Base-by-base conservation (phyloP, 2,329 filamentous ascomycete species). In the Alternaria triticimaculans region DNA sequence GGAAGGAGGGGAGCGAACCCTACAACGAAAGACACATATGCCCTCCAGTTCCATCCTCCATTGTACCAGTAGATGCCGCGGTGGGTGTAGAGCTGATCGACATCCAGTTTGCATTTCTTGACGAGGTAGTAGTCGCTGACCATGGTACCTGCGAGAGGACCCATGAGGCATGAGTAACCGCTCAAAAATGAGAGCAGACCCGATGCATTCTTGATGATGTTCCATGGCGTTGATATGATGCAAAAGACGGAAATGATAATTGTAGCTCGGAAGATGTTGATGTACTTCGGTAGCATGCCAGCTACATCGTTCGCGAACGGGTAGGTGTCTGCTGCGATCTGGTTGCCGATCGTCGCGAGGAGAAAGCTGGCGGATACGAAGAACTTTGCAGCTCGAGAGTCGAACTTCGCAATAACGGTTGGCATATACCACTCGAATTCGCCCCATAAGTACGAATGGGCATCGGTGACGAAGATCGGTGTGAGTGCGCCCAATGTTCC, bases 391-490 rank as follows among this genome's bases (percentile, higher is more conserved):
- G 81, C 81, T 11, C 81, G 77, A 14, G 76, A 80, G 56, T 82
- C 80, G 62, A 82, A 86, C 15, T 81, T 80, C 9, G 72, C 79
- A 63, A 85, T 80, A 43, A 85, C 82, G 23, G 80, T 80, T 10
- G 84, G 81, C 74, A 84, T 85, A 61, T 84, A 72, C 84, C 84
- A 86, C 68, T 84, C 73, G 44, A 83, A 81, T 18, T 77, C 72
- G 26, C 84, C 84, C 76, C 82, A 84, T 14, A 85, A 68, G 43
- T 81, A 72, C 30, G 80, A 78, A 23, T 83, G 80, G 3, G 84
- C 84, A 28, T 81, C 82, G 4, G 83, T 84, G 10, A 84, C 81
- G 49, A 86, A 80, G 62, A 86, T 84, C 14, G 83, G 84, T 18
- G 83, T 82, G 26, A 85, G 70, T 8, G 82, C 80, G 45, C 84